Evolutionary conservation across 345 rosid species (phyloP).

Genomic region (Geranium rotundifolium): DNA sequence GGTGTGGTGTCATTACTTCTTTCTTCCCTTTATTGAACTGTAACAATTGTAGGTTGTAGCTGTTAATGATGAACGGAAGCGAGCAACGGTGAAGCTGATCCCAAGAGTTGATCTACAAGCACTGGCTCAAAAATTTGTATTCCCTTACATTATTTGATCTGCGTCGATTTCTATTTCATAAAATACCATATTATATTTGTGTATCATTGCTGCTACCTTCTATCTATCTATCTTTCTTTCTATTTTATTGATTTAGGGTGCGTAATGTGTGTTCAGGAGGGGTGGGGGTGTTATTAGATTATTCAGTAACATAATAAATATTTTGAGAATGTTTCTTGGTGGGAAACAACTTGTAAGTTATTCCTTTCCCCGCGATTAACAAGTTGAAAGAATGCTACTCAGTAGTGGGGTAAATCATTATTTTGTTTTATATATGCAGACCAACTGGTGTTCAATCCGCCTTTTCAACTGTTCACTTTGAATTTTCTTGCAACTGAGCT

Average conservation of each 20-base stretch:
- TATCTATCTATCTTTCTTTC: not conserved
- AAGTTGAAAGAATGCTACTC: no score
- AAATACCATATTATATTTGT: not conserved
- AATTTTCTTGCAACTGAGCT: not conserved
- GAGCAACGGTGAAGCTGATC: constrained; percentile 72
- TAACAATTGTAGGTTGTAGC: constrained; percentile 59
- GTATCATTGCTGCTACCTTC: not conserved
- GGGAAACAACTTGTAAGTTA: no score
- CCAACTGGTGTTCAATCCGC: no score
- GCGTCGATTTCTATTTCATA: not conserved
- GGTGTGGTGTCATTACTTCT: constrained; percentile 6
- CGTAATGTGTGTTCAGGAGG: no score
- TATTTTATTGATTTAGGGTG: not conserved
- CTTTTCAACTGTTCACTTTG: no score
- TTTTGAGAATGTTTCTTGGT: not conserved
- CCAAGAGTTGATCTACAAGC: constrained; percentile 85
- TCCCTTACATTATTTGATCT: constrained; percentile 5
- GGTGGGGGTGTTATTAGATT: no score
- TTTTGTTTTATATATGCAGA: no score
- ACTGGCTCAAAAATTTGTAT: constrained; percentile 68
- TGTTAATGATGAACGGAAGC: constrained; percentile 47
- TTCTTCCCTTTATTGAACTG: constrained; percentile 1
- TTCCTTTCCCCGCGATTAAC: no score
- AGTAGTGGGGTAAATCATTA: no score
- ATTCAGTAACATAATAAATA: not conserved